Evolutionary conservation across 768 basidiomycete genomes (phyloP).

Genomic region (Psilocybe cyanescens): DNA sequence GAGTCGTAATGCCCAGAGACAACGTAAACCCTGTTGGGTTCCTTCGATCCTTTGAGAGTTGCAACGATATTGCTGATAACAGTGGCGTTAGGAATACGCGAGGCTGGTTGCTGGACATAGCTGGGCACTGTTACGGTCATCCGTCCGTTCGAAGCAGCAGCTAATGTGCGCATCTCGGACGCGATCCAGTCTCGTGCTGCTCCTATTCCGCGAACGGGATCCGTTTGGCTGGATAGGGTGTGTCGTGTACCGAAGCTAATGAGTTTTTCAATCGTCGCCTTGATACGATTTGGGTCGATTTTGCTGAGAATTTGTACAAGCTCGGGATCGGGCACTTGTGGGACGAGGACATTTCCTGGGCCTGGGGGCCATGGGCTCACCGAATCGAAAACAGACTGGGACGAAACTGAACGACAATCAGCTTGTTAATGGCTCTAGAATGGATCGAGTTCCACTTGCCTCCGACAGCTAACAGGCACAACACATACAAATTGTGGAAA

Average conservation of each 20-base stretch:
- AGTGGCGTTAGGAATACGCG: slow-evolving; percentile 41
- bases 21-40: slow-evolving; percentile 54
- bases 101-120: slow-evolving; percentile 43
- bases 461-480: slow-evolving; percentile 17
- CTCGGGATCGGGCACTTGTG: slow-evolving; percentile 48
- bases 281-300: slow-evolving; percentile 47
- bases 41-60: slow-evolving; percentile 49
- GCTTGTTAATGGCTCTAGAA: not conserved
- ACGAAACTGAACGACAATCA: slow-evolving; percentile 12
- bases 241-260: slow-evolving; percentile 59
- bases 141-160: slow-evolving; percentile 40
- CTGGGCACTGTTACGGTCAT: slow-evolving; percentile 49
- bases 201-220: slow-evolving; percentile 55
- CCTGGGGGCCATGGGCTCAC: slow-evolving; percentile 48
- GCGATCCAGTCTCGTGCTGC: slow-evolving; percentile 62
- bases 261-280: slow-evolving; percentile 53
- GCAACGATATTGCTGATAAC: slow-evolving; percentile 56
- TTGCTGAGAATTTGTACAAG: slow-evolving; percentile 48
- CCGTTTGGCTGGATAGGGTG: slow-evolving; percentile 56
- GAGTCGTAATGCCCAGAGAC: slow-evolving; percentile 62
- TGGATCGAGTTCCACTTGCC: slow-evolving; percentile 9
- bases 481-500: slow-evolving; percentile 6
- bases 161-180: slow-evolving; percentile 43
- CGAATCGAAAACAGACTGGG: slow-evolving; percentile 19
- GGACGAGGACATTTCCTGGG: slow-evolving; percentile 42